Conservation (phyloP, 2,329 filamentous ascomycete genomes). For the Xylaria arbuscula region DNA sequence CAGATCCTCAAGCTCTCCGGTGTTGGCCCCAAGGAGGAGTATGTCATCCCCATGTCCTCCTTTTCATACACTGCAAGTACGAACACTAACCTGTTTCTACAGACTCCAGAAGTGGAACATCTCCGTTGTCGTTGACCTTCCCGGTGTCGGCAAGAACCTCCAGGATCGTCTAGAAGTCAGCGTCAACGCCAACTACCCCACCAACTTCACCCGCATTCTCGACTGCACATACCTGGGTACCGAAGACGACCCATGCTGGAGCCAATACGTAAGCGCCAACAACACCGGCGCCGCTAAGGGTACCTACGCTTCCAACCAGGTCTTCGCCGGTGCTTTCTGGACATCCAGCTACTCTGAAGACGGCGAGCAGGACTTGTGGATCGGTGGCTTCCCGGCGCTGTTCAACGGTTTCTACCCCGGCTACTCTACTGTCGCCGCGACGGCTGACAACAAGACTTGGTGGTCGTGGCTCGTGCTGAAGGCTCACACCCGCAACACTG, state of each 20-base stretch:
- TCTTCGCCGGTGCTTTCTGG: constrained; percentile 48
- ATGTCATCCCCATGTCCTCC: constrained; percentile 6
- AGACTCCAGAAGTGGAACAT: constrained; percentile 51
- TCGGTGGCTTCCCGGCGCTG: constrained; percentile 54
- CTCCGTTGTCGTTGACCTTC: constrained; percentile 61
- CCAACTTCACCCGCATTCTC: constrained; percentile 53
- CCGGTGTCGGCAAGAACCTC: constrained; percentile 69
- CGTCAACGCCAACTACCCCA: constrained; percentile 56
- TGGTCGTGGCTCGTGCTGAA: constrained; percentile 64
- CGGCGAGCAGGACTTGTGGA: constrained; percentile 51
- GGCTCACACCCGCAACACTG: constrained; percentile 67
- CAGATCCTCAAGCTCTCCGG: constrained; percentile 65
- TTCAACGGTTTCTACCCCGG: constrained; percentile 56
- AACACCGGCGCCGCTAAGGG: constrained; percentile 44
- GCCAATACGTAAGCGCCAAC: constrained; percentile 41
- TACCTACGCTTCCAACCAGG: constrained; percentile 51
- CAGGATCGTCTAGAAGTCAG: constrained; percentile 65
- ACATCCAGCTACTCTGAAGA: constrained; percentile 43
- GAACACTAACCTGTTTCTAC: constrained; percentile 25
- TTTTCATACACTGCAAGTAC: not conserved
- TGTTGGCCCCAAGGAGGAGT: constrained; percentile 54
- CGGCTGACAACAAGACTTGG: constrained; percentile 55
- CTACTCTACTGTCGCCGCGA: constrained; percentile 49
- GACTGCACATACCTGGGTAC: constrained; percentile 51
- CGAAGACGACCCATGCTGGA: constrained; percentile 51